Evolutionary conservation across 352 stramenopile genomes (phyloP).

Genomic region (Blastocystis sp.): DNA sequence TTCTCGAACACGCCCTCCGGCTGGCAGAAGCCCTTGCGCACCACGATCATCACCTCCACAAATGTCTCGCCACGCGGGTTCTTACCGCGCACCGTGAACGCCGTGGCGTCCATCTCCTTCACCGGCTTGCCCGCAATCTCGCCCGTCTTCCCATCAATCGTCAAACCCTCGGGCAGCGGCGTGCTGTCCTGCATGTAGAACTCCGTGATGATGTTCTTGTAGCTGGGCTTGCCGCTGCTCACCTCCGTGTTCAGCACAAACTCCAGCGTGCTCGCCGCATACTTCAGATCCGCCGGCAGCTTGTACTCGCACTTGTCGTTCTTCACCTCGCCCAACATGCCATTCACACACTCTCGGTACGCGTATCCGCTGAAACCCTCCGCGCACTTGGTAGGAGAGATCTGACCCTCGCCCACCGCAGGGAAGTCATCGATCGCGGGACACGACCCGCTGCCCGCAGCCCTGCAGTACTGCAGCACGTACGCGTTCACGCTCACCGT

Average conservation of each 20-base stretch:
- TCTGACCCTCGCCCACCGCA: conserved; percentile 45
- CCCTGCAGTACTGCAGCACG: conserved; percentile 30
- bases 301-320: conserved; percentile 17
- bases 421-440: background rate
- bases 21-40: background rate
- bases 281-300: background rate
- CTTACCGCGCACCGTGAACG: conserved; percentile 16
- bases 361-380: conserved; percentile 25
- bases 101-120: background rate
- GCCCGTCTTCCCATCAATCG: conserved; percentile 13
- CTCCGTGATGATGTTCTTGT: conserved; percentile 31
- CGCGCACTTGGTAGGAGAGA: conserved; percentile 20
- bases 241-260: conserved; percentile 6
- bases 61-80: background rate
- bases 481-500: background rate
- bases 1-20: conserved; percentile 10
- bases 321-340: conserved; percentile 30
- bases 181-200: conserved; percentile 12
- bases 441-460: background rate
- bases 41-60: background rate
- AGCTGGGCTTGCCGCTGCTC: background rate
- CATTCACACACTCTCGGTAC: conserved; percentile 13
- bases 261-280: background rate
- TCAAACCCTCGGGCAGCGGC: conserved; percentile 19
- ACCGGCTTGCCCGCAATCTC: background rate